These are phyloP conservation scores for Penicillium frequentans DNA, from an alignment of 2,329 filamentous ascomycete species.

Conservation along the genomic window DNA sequence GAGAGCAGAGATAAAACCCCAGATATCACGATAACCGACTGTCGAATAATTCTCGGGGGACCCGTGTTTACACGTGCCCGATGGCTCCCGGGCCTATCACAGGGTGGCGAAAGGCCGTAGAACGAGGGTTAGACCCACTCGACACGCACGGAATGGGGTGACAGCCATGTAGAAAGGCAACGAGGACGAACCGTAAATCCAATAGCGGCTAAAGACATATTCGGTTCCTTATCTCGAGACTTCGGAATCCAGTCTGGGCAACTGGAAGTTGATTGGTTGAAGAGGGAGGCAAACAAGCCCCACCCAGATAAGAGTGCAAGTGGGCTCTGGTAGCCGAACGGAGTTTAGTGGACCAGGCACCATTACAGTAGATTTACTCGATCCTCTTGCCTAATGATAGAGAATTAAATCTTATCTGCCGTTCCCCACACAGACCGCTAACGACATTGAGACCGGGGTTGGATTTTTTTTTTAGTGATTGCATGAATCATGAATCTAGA, in stretches of 20 bases:
- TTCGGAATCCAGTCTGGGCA: neutral
- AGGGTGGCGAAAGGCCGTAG: neutral
- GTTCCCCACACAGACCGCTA: neutral
- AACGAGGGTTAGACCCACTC: neutral
- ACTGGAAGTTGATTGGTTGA: neutral
- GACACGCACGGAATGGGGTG: neutral
- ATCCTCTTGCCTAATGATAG: conserved; percentile 12
- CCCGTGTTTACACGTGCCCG: neutral
- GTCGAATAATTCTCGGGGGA: neutral
- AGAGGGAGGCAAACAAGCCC: neutral
- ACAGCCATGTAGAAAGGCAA: neutral
- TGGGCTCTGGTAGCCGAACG: neutral
- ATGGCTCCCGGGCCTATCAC: neutral
- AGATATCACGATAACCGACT: conserved; percentile 13
- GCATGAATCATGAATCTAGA: conserved; percentile 47
- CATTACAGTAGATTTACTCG: conserved; percentile 1
- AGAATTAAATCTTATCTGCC: neutral
- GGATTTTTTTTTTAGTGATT: neutral
- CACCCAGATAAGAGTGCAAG: neutral
- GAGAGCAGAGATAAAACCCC: conserved; percentile 11
- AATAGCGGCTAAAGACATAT: neutral
- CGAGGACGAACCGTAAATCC: neutral
- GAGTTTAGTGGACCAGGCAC: neutral
- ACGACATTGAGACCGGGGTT: conserved; percentile 41
- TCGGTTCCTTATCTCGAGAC: neutral